phyloP scores from a whole-genome alignment of 2,329 filamentous ascomycete species.

The Arthrinium phaeospermum region DNA sequence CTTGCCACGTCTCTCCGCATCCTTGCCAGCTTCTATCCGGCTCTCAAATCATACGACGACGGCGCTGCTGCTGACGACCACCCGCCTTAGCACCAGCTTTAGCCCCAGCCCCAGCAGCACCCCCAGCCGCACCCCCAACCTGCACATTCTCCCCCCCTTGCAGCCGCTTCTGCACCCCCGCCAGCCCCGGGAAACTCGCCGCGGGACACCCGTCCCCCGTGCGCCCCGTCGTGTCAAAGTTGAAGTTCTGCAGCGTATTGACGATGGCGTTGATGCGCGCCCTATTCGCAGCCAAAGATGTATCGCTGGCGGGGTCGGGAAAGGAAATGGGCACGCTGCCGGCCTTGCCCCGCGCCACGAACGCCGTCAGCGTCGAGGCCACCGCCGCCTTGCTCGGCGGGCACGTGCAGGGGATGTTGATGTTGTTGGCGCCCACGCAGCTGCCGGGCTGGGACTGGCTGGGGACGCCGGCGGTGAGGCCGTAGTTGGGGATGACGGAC shows the following conservation, averaged over 20 bases:
- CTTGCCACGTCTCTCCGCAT: not conserved
- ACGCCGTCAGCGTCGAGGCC: not conserved
- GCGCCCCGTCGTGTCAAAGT: slow-evolving; percentile 16
- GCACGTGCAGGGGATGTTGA: slow-evolving; percentile 19
- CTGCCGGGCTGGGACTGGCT: slow-evolving; percentile 13
- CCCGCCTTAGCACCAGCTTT: not conserved
- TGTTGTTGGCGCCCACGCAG: slow-evolving; percentile 15
- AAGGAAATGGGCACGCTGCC: not conserved
- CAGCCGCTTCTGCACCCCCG: slow-evolving; percentile 6
- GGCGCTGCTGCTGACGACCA: not conserved
- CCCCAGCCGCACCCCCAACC: not conserved
- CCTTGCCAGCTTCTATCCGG: not conserved
- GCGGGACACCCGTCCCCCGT: slow-evolving; percentile 17
- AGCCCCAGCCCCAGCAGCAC: not conserved
- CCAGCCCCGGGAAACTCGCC: not conserved
- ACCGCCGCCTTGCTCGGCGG: slow-evolving; percentile 8
- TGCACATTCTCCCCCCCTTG: slow-evolving; percentile 15
- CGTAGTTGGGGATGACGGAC: slow-evolving; percentile 18
- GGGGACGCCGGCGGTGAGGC: not conserved
- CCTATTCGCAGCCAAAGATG: not conserved
- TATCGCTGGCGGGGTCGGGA: not conserved
- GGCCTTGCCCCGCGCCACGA: slow-evolving; percentile 11
- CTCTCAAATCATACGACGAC: not conserved
- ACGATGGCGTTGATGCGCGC: slow-evolving; percentile 17
- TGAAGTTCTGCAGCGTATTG: slow-evolving; percentile 20